Evolutionary conservation across 768 basidiomycete genomes (phyloP), one percentile per base, ranked within the genome.

Genomic region (Udeniomyces megalosporus): DNA sequence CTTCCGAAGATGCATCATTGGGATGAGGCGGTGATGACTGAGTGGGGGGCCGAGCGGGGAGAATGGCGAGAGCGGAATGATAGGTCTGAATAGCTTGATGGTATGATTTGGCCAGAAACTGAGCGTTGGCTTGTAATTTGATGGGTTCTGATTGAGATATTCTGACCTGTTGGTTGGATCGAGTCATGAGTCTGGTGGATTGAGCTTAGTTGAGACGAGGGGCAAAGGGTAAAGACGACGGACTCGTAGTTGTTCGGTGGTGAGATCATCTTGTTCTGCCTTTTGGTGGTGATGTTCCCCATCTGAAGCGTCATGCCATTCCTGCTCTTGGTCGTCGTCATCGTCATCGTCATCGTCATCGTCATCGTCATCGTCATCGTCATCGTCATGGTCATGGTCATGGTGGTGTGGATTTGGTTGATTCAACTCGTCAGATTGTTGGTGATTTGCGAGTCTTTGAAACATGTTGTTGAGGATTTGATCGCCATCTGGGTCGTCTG

Each of bases 121-220:
- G 53, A 0, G 79, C 78, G 66, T 90, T 93, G 20, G 89, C 91
- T 69, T 84, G 79, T 8, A 74, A 73, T 73, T 92, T 95, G 58
- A 84, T 73, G 51, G 80, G 78, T 29, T 80, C 79, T 17, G 84
- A 84, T 65, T 76, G 74, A 32, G 66, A 69, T 15, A 86, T 73
- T 55, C 67, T 71, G 61, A 75, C 73, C 81, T 83, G 58, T 1
- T 17, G 22, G 35, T 6, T 1, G 11, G 17, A 26, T 60, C 22
- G 44, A 44, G 17, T 31, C 11, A 8, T 12, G 28, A 5, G 1
- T 15, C 11, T 2, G 32, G 8, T 7, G 29, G 31, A 35, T n/a
- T 7, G 22, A 34, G 12, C 14, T 1, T 20, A 5, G 31, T 20
- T 6, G 5, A 35, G n/a, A 12, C 28, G 22, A 35, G 46, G 20